Evolutionary conservation across 768 basidiomycete species (phyloP), one percentile per base, ranked within the genome.

Genomic region (Boletus rufocinnamomeus): DNA sequence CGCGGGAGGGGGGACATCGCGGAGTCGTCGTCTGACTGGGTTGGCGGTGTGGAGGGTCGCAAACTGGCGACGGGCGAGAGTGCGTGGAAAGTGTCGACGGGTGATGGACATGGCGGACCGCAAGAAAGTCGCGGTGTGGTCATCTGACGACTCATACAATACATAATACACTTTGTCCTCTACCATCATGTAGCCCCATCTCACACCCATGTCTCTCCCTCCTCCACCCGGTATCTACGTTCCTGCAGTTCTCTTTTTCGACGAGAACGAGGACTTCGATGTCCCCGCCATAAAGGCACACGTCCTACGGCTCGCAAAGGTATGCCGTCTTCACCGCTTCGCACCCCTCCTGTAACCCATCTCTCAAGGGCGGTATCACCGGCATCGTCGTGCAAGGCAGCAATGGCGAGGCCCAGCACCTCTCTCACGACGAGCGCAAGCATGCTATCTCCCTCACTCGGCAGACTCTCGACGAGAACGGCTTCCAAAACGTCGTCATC

Each of bases 371-470:
- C 54, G 88, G 87, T 19, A 84, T 89, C 4, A 84, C 84, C 0
- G 89, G 87, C 5, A 86, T 89, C 56, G 76, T 90, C 17, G 84
- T 88, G 0, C 87, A 90, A 70, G 88, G 88, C 41, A 85, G 83
- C 57, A 90, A 88, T 59, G 88, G 88, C 46, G 87, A 89, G 69
- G 89, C 89, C 7, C 87, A 87, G 63, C 87, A 88, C 64, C 77
- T 91, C 58, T 86, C 88, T 4, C 85, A 86, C 57, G 84, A 86
- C 0, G 90, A 91, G 68, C 82, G 89, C 54, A 85, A 82, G 61
- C 69, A 76, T 19, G 80, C 83, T 11, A 89, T 93, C 63, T 68
- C 73, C 21, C 69, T 88, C 41, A 88, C 89, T 1, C 81, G 91
- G 25, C 72, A 84, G 53, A 91, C 89, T 1, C 80, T 95, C 13